Evolutionary conservation across 139 green algal genomes (phyloP).

Genomic region (Chlorella sp.): DNA sequence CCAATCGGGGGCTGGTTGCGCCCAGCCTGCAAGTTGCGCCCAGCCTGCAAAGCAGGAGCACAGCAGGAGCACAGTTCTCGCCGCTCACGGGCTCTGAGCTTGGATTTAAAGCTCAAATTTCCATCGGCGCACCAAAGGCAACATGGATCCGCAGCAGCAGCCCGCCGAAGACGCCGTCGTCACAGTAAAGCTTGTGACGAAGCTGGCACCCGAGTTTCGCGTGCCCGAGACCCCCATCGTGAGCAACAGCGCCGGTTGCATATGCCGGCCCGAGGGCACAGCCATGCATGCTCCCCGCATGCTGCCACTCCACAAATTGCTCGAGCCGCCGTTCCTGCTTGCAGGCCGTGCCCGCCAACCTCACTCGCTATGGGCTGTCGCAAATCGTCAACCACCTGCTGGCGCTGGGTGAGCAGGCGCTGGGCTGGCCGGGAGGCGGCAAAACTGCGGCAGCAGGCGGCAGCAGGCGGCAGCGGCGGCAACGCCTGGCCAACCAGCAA

Average conservation of each 20-base stretch:
- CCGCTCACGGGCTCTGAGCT: too few species aligned
- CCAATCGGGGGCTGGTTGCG: too few species aligned
- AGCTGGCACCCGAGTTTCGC: slow-evolving; percentile 72
- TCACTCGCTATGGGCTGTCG: slow-evolving; percentile 94
- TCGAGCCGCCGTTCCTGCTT: not conserved
- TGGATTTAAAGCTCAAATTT: too few species aligned
- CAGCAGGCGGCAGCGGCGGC: not conserved
- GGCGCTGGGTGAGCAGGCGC: slow-evolving; percentile 66
- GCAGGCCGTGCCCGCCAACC: slow-evolving; percentile 84
- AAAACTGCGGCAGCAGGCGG: not conserved
- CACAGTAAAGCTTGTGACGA: slow-evolving; percentile 56
- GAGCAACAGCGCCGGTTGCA: slow-evolving; percentile 15
- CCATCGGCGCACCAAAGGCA: too few species aligned
- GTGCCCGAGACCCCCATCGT: slow-evolving; percentile 85
- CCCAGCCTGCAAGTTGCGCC: too few species aligned
- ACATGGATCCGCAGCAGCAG: too few species aligned
- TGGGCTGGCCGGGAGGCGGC: not conserved
- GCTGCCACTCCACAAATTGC: not conserved
- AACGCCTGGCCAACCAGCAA: too few species aligned
- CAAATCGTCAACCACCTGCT: slow-evolving; percentile 98
- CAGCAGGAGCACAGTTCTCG: too few species aligned
- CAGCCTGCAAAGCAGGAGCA: too few species aligned
- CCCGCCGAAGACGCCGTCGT: too few species aligned
- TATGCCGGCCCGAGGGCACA: not conserved
- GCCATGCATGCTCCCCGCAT: not conserved